phyloP scores from a whole-genome alignment of 805 yeast species.

The Sugiyamaella smithiae region DNA sequence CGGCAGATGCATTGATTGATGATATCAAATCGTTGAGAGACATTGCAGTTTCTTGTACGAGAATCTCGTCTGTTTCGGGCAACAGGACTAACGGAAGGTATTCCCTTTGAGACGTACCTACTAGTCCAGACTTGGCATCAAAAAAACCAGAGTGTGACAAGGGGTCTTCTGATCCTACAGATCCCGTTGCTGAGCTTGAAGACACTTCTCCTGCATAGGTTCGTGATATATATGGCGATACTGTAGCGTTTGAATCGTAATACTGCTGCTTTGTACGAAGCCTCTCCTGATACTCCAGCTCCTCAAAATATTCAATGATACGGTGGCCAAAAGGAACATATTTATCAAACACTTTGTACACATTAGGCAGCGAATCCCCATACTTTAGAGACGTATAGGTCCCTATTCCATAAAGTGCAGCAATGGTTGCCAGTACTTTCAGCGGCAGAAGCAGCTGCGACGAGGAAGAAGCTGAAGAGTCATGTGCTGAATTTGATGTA shows the following conservation, averaged over 20 bases:
- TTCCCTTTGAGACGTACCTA: constrained; percentile 21
- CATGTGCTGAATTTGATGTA: neutral
- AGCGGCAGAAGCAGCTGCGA: neutral
- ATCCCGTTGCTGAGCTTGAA: constrained; percentile 3
- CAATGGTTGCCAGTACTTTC: constrained; percentile 1
- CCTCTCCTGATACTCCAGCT: constrained; percentile 15
- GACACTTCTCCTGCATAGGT: constrained; percentile 10
- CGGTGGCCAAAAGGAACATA: constrained; percentile 21
- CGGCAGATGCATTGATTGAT: constrained; percentile 28
- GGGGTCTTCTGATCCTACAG: constrained; percentile 20
- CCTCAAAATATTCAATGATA: constrained; percentile 24
- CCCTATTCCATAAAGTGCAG: constrained; percentile 6
- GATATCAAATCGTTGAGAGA: constrained; percentile 29
- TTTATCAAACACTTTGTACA: constrained; percentile 14
- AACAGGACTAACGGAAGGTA: constrained; percentile 29
- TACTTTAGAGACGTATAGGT: constrained; percentile 8
- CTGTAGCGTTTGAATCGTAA: constrained; percentile 12
- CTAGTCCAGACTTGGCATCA: constrained; percentile 27
- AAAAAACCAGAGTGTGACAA: constrained; percentile 24
- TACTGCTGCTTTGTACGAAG: constrained; percentile 12
- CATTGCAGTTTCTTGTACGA: constrained; percentile 25
- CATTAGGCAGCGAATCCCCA: neutral
- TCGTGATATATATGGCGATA: constrained; percentile 20
- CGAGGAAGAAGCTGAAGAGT: neutral
- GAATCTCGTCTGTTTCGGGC: constrained; percentile 27